Percentiles rank a stretch among this genome's conserved stretches.
These are phyloP conservation scores for Penicillium flavigenum DNA, from an alignment of 495 filamentous ascomycete genomes.

Conservation along the genomic window DNA sequence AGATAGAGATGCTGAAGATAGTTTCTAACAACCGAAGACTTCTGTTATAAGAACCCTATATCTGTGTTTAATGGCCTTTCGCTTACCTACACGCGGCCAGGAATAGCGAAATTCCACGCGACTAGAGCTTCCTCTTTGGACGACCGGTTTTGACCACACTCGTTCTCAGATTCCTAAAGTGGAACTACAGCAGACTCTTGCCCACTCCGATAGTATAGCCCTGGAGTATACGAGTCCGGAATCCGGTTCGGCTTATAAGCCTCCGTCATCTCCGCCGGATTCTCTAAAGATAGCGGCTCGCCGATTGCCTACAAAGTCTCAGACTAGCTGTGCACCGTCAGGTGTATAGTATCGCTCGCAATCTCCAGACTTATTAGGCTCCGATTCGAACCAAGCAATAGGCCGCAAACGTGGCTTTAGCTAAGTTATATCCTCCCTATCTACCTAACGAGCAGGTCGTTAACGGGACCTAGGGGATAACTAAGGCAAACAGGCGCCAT, in stretches of 20 bases:
- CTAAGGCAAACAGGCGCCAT: too few relatives aligned
- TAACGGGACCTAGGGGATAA: too few relatives aligned
- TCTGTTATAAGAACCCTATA: too few relatives aligned
- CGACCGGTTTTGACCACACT: too few relatives aligned
- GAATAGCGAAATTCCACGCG: too few relatives aligned
- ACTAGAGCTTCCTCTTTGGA: too few relatives aligned
- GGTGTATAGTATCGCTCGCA: conserved; percentile 5
- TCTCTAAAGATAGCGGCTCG: conserved; percentile 15
- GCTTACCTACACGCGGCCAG: too few relatives aligned
- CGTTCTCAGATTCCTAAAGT: conserved; percentile 22
- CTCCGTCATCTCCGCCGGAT: conserved; percentile 18
- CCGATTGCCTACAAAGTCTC: conserved; percentile 25
- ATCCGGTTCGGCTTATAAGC: conserved; percentile 20
- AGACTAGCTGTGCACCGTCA: conserved; percentile 17
- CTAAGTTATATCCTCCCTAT: conserved; percentile 18
- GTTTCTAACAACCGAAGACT: too few relatives aligned
- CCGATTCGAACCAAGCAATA: conserved; percentile 24
- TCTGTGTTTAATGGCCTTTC: too few relatives aligned
- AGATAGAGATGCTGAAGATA: too few relatives aligned
- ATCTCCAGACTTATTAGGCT: conserved; percentile 21
- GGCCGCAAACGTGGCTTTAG: conserved; percentile 30
- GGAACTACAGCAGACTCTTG: conserved; percentile 20
- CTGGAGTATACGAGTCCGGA: conserved; percentile 21
- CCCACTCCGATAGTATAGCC: conserved; percentile 16
- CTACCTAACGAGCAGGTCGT: too few relatives aligned